Conservation (phyloP, 2,329 filamentous ascomycete species). For the Aspergillus sergii region DNA sequence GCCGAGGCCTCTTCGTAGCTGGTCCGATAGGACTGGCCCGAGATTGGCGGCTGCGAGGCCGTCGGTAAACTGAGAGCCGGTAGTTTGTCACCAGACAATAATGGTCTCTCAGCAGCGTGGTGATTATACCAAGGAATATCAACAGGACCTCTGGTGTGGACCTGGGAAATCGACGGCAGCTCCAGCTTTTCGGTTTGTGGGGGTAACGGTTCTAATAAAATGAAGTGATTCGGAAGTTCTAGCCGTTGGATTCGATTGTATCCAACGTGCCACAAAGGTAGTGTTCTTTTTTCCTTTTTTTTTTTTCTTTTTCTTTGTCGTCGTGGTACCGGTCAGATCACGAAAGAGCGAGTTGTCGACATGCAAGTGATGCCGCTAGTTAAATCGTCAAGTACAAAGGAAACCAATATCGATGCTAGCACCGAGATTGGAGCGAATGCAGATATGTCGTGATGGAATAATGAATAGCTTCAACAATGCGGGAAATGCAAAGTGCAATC, state of each 20-base stretch:
- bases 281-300: not conserved
- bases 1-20: constrained; percentile 68
- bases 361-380: constrained; percentile 10
- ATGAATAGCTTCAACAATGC: constrained; percentile 24
- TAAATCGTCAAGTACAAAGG: constrained; percentile 16
- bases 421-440: constrained; percentile 10
- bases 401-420: constrained; percentile 4
- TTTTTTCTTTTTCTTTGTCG: not conserved
- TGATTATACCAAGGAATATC: constrained; percentile 72
- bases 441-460: constrained; percentile 17
- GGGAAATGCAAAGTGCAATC: constrained; percentile 30
- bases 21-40: constrained; percentile 73
- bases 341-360: constrained; percentile 3
- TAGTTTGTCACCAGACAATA: constrained; percentile 73
- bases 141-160: constrained; percentile 75
- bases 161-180: constrained; percentile 83
- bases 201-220: constrained; percentile 33
- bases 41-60: constrained; percentile 64
- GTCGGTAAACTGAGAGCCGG: constrained; percentile 71
- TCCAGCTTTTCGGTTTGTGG: constrained; percentile 84
- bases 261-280: constrained; percentile 24
- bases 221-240: constrained; percentile 11
- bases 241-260: constrained; percentile 27
- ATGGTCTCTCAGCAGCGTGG: constrained; percentile 64
- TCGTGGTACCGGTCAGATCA: not conserved